These are phyloP conservation scores for Lasiosphaeria ovina DNA, from an alignment of 495 filamentous ascomycete species.

Conservation along the genomic window DNA sequence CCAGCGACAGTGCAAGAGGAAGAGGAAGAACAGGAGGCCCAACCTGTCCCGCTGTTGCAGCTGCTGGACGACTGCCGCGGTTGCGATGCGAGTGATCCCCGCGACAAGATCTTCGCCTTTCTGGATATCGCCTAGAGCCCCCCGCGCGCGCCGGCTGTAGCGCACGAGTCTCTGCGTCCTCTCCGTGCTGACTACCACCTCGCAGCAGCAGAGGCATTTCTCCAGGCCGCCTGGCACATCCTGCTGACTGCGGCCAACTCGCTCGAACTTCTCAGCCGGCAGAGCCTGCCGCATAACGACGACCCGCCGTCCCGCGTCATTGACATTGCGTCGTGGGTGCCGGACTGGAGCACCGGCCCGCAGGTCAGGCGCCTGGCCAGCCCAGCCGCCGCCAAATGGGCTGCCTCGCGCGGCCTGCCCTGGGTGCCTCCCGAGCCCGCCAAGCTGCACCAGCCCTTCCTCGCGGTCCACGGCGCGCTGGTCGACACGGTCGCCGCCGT, in stretches of 20 bases:
- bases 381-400: neutral
- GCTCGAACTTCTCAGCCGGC: slow-evolving; percentile 2
- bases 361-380: neutral
- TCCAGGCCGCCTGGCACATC: neutral
- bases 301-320: neutral
- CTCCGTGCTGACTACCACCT: slow-evolving; percentile 6
- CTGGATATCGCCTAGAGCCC: neutral
- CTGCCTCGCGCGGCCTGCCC: neutral
- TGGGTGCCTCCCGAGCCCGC: neutral
- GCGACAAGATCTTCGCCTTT: slow-evolving; percentile 5
- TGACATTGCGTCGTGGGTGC: neutral
- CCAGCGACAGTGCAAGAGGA: neutral
- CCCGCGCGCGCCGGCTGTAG: neutral
- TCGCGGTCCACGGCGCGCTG: neutral
- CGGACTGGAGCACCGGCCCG: slow-evolving; percentile 4
- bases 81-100: neutral
- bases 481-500: slow-evolving; percentile 3
- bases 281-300: neutral
- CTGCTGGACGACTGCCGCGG: slow-evolving; percentile 5
- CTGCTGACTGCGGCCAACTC: neutral
- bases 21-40: neutral
- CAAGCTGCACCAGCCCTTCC: slow-evolving; percentile 2
- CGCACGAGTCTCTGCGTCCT: neutral
- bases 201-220: neutral
- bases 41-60: neutral